Evolutionary conservation across 164 flowering plant species (phyloP).

Genomic region (Piper betle): DNA sequence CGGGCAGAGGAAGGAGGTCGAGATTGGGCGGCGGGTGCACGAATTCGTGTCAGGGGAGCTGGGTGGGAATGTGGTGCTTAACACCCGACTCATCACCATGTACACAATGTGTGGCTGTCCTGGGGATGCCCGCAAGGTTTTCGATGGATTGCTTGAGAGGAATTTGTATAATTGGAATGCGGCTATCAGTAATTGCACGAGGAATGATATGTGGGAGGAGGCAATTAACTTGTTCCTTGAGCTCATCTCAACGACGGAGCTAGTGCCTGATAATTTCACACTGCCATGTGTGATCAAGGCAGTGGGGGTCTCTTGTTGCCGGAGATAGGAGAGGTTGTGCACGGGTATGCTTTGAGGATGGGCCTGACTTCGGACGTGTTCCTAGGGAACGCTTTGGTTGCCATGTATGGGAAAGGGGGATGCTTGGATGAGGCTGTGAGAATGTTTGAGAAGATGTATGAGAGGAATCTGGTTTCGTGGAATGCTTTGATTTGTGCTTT

Average conservation of each 20-base stretch:
- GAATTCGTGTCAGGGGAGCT: conserved; percentile 27
- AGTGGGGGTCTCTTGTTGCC: conserved; percentile 28
- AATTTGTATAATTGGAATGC: conserved; percentile 63
- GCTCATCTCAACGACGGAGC: conserved; percentile 16
- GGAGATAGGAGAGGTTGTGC: conserved; percentile 25
- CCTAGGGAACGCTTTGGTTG: conserved; percentile 48
- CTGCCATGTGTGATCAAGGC: conserved; percentile 56
- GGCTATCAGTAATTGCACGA: conserved; percentile 37
- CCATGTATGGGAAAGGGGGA: conserved; percentile 54
- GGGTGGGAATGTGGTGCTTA: conserved; percentile 28
- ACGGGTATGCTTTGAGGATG: conserved; percentile 33
- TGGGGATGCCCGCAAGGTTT: conserved; percentile 29
- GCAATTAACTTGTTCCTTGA: conserved; percentile 32
- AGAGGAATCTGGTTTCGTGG: conserved; percentile 40
- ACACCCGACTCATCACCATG: conserved; percentile 53
- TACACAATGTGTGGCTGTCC: conserved; percentile 48
- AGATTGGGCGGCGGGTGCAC: conserved; percentile 33
- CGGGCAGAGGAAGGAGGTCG: conserved; percentile 34
- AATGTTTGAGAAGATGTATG: conserved; percentile 31
- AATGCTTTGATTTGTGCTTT: conserved; percentile 35
- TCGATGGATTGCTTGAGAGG: conserved; percentile 30
- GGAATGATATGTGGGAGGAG: conserved; percentile 40
- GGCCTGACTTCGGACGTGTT: conserved; percentile 29
- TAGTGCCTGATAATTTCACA: conserved; percentile 50
- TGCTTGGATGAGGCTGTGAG: conserved; percentile 20